phyloP scores from a whole-genome alignment of 768 basidiomycete species.

The Saitozyma sp. region DNA sequence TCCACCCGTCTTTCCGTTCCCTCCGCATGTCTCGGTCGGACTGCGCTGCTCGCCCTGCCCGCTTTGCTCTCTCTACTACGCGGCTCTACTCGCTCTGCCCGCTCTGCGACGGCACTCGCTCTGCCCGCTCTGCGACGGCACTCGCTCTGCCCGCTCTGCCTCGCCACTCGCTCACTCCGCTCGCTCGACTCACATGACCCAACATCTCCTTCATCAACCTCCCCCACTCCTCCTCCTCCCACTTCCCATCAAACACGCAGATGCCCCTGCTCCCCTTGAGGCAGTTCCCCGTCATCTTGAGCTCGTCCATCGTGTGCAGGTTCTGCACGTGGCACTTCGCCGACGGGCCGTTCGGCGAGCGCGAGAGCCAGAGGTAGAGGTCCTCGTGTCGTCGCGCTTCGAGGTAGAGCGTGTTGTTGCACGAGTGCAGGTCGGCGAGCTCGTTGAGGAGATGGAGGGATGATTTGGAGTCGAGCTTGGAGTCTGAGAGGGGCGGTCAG shows the following conservation, averaged over 20 bases:
- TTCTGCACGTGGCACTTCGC: conserved; percentile 98
- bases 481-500: conserved; percentile 60
- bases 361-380: conserved; percentile 92
- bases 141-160: no score
- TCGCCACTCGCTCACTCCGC: background rate
- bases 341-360: conserved; percentile 96
- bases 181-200: conserved; percentile 46
- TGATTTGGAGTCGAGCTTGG: conserved; percentile 95
- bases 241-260: conserved; percentile 85
- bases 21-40: no score
- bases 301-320: conserved; percentile 98
- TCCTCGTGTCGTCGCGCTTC: conserved; percentile 95
- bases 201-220: conserved; percentile 80
- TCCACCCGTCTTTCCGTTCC: no score
- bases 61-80: no score
- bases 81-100: no score
- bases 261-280: conserved; percentile 91
- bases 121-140: no score
- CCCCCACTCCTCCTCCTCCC: conserved; percentile 85
- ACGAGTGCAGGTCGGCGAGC: conserved; percentile 93
- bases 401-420: conserved; percentile 96
- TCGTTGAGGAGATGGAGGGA: conserved; percentile 90
- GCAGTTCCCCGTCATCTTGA: conserved; percentile 99
- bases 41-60: no score
- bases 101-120: no score